Evolutionary conservation across 2,329 filamentous ascomycete genomes (phyloP).

Genomic region (Chrysosporium keratinophilum): DNA sequence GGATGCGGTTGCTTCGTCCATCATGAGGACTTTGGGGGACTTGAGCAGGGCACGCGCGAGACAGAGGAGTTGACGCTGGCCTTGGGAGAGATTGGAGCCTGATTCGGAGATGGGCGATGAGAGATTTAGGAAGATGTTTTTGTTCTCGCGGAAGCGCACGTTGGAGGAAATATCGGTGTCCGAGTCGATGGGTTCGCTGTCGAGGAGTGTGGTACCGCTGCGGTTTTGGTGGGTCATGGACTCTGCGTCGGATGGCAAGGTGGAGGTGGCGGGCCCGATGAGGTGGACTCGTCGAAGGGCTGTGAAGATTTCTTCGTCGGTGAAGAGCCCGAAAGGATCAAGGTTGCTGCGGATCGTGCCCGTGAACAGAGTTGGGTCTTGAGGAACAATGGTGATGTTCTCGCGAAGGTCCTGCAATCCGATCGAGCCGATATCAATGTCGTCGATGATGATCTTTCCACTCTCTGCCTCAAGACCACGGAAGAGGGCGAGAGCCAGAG

Average conservation of each 20-base stretch:
- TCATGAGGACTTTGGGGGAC: slow-evolving; percentile 83
- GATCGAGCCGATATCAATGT: slow-evolving; percentile 78
- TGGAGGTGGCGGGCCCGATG: slow-evolving; percentile 41
- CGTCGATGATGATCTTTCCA: slow-evolving; percentile 83
- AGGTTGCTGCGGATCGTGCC: slow-evolving; percentile 87
- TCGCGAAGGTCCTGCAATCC: slow-evolving; percentile 88
- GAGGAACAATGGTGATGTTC: slow-evolving; percentile 92
- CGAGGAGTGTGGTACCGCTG: neutral
- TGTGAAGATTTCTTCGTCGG: slow-evolving; percentile 80
- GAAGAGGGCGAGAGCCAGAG: slow-evolving; percentile 84
- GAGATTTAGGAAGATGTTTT: slow-evolving; percentile 87
- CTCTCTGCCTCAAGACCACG: slow-evolving; percentile 81
- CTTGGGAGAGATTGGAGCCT: slow-evolving; percentile 88
- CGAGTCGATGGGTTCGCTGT: slow-evolving; percentile 7
- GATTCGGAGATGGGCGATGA: slow-evolving; percentile 77
- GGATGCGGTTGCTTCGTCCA: slow-evolving; percentile 96
- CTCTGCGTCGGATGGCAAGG: slow-evolving; percentile 25
- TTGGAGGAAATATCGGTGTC: slow-evolving; percentile 8
- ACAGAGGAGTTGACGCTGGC: slow-evolving; percentile 88
- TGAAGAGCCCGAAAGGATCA: slow-evolving; percentile 82
- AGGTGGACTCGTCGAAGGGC: slow-evolving; percentile 82
- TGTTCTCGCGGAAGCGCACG: slow-evolving; percentile 53
- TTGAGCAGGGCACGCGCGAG: slow-evolving; percentile 88
- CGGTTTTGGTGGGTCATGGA: slow-evolving; percentile 1
- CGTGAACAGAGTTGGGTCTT: slow-evolving; percentile 85